Conservation (phyloP, 208 protist genomes). For the Trypanosoma theileri region DNA sequence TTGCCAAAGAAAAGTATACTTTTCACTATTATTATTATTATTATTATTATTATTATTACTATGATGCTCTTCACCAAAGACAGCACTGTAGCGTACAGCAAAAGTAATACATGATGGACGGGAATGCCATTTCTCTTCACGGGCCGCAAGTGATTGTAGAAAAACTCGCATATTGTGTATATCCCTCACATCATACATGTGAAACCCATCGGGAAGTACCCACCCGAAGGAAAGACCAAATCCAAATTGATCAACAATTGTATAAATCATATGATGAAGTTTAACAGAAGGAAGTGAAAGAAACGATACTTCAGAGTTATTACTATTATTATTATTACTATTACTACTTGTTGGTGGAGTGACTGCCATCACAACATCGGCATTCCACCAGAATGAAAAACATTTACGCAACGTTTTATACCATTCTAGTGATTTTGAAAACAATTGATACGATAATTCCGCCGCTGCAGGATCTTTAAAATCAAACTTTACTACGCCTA, state of each 20-base stretch:
- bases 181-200: neutral
- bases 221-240: constrained; percentile 44
- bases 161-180: constrained; percentile 6
- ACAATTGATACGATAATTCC: neutral
- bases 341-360: neutral
- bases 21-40: neutral
- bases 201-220: constrained; percentile 1
- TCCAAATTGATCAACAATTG: neutral
- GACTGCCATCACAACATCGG: constrained; percentile 30
- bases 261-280: constrained; percentile 2
- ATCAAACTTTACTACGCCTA: constrained; percentile 46
- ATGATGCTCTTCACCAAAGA: neutral
- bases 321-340: neutral
- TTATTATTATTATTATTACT: constrained; percentile 5
- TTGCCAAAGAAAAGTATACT: constrained; percentile 1
- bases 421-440: neutral
- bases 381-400: constrained; percentile 54
- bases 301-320: neutral
- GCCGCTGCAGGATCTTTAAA: constrained; percentile 46
- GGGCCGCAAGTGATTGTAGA: neutral
- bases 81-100: constrained; percentile 13
- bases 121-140: neutral
- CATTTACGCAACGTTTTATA: constrained; percentile 10
- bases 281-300: neutral
- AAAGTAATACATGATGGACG: constrained; percentile 15